Evolutionary conservation across 2,329 filamentous ascomycete species (phyloP), one percentile per base, ranked within the genome.

Genomic region (Chrysoporthe puriensis): DNA sequence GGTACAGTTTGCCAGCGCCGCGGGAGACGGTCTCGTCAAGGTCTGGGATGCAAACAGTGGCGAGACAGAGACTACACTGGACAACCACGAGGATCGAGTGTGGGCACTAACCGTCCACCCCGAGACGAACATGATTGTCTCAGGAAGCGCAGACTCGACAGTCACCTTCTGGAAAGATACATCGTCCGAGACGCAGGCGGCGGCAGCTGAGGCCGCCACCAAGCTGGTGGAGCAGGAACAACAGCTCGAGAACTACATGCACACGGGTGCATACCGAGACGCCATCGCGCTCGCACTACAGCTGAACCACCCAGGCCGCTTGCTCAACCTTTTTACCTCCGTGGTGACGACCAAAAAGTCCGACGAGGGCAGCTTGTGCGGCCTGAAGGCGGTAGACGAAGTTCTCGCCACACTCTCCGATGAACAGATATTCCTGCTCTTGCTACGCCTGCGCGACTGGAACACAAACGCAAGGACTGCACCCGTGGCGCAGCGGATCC

Each of bases 111-210:
- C 93, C 4, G 88, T 93, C 13, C 86, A 95, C 76, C 85, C 91
- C 58, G 75, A 84, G 56, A 86, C 84, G 11, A 88, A 94, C 74
- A 89, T 89, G 62, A 87, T 99, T 63, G 90, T 96, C 46, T 98
- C 96, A 7, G 96, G 94, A 46, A 94, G 93, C 67, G 95, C 92
- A 63, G 96, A 99, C 79, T 94, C 94, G 44, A 94, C 93, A 0
- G 88, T 99, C 48, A 96, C 93, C 0, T 97, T 98, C 81, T 99
- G 96, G 96, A 90, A 89, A 74, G 96, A 99, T 76, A 97, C 94
- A 2, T 96, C 94, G 0, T 87, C 88, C 4, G 85, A 91, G 68
- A 97, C 95, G 0, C 90, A 93, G 70, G 88, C 88, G 18, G 90
- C 90, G 2, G 88, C 91, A 0, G 90, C 91, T 1, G 87, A 89